Conservation (phyloP, 768 basidiomycete genomes). For the Daedalea quercina region DNA sequence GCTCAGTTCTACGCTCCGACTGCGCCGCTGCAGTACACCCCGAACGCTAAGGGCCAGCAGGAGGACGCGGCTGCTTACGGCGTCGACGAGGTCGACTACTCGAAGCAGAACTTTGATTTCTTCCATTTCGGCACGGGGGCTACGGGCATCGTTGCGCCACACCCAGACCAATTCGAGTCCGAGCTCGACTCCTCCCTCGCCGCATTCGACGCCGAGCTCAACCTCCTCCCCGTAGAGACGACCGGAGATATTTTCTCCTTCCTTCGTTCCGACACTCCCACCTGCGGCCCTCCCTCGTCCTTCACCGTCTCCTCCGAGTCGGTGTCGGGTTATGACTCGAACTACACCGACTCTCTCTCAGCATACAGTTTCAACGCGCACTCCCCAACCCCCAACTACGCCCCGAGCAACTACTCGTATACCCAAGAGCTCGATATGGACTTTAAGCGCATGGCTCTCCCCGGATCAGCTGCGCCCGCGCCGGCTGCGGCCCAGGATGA, state of each 20-base stretch:
- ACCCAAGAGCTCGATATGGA: constrained; percentile 54
- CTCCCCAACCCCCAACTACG: constrained; percentile 45
- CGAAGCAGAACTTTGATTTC: constrained; percentile 19
- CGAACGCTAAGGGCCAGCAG: constrained; percentile 12
- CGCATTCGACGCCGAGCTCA: constrained; percentile 50
- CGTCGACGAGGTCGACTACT: constrained; percentile 49
- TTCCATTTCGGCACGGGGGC: constrained; percentile 66
- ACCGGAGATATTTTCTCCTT: constrained; percentile 49
- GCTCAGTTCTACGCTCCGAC: constrained; percentile 17
- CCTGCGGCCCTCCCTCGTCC: constrained; percentile 66
- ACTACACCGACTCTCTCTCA: constrained; percentile 44
- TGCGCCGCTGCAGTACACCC: constrained; percentile 10
- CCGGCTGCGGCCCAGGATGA: constrained; percentile 30
- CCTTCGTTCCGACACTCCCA: constrained; percentile 56
- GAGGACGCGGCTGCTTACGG: constrained; percentile 13
- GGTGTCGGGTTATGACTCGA: constrained; percentile 41
- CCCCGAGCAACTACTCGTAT: constrained; percentile 29
- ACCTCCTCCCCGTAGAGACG: constrained; percentile 56
- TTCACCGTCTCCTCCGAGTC: constrained; percentile 79
- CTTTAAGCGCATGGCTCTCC: constrained; percentile 35
- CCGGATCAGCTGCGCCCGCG: constrained; percentile 29
- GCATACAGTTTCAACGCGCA: constrained; percentile 53
- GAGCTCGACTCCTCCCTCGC: constrained; percentile 72
- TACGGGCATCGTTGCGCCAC: constrained; percentile 67
- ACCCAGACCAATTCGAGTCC: constrained; percentile 77